phyloP scores from a whole-genome alignment of 2,329 filamentous ascomycete genomes.

The Hypoxylon sp. region DNA sequence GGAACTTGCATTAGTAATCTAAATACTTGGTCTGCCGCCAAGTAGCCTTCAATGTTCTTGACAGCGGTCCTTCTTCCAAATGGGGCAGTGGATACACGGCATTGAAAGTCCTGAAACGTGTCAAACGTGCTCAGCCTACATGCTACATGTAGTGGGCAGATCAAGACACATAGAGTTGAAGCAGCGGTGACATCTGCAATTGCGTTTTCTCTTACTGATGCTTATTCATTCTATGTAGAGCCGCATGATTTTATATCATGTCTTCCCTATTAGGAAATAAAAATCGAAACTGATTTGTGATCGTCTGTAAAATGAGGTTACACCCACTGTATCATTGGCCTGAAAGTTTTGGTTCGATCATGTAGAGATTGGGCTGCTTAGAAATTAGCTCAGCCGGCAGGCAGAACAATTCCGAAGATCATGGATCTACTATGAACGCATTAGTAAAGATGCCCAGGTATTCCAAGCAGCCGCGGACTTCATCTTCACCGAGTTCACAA shows the following conservation, averaged over 20 bases:
- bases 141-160: slow-evolving; percentile 5
- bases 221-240: background rate
- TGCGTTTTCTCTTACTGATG: slow-evolving; percentile 2
- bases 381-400: slow-evolving; percentile 11
- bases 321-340: slow-evolving; percentile 5
- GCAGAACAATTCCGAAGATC: slow-evolving; percentile 5
- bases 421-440: background rate
- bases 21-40: background rate
- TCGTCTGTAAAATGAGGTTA: background rate
- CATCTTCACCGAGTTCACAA: slow-evolving; percentile 1
- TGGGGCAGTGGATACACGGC: slow-evolving; percentile 9
- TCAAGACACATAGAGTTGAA: slow-evolving; percentile 9
- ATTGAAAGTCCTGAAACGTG: slow-evolving; percentile 27
- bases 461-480: background rate
- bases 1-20: slow-evolving; percentile 30
- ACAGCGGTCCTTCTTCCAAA: background rate
- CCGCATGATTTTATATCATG: background rate
- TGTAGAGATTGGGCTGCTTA: slow-evolving; percentile 10
- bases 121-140: background rate
- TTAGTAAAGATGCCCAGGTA: slow-evolving; percentile 7
- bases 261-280: background rate
- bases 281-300: background rate
- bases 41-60: background rate
- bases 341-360: background rate
- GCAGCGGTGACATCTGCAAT: slow-evolving; percentile 18